Evolutionary conservation across 2,329 filamentous ascomycete species (phyloP).

Genomic region (Leptographium wingfieldii): DNA sequence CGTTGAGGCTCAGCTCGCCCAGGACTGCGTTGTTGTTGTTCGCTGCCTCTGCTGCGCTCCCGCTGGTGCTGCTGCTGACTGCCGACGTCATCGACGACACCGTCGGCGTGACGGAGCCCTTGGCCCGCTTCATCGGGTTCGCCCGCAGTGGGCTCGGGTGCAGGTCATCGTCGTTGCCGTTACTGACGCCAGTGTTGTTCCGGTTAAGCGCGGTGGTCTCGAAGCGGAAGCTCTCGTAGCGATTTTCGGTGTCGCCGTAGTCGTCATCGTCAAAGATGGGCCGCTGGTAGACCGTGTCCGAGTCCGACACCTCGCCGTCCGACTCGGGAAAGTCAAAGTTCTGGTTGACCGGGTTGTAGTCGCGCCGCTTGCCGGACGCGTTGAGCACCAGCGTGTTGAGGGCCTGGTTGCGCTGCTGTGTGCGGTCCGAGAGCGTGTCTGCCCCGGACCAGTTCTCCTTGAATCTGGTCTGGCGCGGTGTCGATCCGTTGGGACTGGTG

Average conservation of each 20-base stretch:
- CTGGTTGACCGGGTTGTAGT: slow-evolving; percentile 35
- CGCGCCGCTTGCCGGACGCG: slow-evolving; percentile 21
- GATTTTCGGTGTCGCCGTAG: slow-evolving; percentile 8
- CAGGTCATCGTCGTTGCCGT: slow-evolving; percentile 11
- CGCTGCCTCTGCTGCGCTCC: slow-evolving; percentile 5
- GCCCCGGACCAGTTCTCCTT: slow-evolving; percentile 43
- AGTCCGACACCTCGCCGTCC: slow-evolving; percentile 18
- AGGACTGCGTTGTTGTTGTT: slow-evolving; percentile 15
- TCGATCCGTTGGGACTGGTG: slow-evolving; percentile 9
- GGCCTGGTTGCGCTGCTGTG: slow-evolving; percentile 37
- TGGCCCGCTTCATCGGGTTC: not conserved
- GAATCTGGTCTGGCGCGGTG: slow-evolving; percentile 27
- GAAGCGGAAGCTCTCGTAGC: slow-evolving; percentile 13
- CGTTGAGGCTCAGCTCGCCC: slow-evolving; percentile 32
- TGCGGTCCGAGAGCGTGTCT: slow-evolving; percentile 40
- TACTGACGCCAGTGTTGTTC: no score
- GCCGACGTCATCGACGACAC: slow-evolving; percentile 10
- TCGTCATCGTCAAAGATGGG: slow-evolving; percentile 17
- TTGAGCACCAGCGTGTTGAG: slow-evolving; percentile 21
- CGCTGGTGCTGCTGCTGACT: slow-evolving; percentile 9
- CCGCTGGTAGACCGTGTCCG: slow-evolving; percentile 22
- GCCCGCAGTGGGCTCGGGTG: slow-evolving; percentile 41
- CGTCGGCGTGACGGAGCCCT: slow-evolving; percentile 4
- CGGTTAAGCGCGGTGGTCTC: slow-evolving; percentile 12
- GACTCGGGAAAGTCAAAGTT: slow-evolving; percentile 24